Base-by-base conservation (phyloP, 2,329 filamentous ascomycete genomes). In the Penicillium capsulatum region DNA sequence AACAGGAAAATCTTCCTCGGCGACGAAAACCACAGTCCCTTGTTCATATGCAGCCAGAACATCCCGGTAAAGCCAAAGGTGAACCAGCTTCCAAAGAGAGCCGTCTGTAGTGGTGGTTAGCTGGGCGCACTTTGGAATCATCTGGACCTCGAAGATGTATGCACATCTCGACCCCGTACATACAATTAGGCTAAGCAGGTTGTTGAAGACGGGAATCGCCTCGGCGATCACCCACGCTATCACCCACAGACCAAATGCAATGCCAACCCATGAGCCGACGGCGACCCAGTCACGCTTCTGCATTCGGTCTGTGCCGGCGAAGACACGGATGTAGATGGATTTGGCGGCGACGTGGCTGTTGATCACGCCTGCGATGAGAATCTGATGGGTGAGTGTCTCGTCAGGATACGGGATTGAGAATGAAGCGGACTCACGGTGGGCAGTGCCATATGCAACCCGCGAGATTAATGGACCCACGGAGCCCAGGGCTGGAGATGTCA, bases 351-450 rank as follows among this genome's bases (percentile, higher is more conserved):
- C 79, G 43, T 81, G 76, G 3, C 75, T 79, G 53, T 83, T 80
- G 44, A 86, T 80, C 4, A 84, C 80, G 32, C 81, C 83, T 0
- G 81, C 78, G 34, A 86, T 75, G 24, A 85, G 67, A 42, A 85
- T 84, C 59, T 61, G 10, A 16, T 10, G 13, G n/a, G n/a, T n/a
- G 2, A 4, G 7, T 10, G 7, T 3, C 20, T 19, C 6, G n/a
- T 8, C 40, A 4, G 4, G 33, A 4, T 2, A 14, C 17, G 6
- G 7, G n/a, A n/a, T n/a, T n/a, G n/a, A n/a, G n/a, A n/a, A 34
- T 9, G 11, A 16, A 7, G 14, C 7, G n/a, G n/a, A 48, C 19
- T 36, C n/a, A 65, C 60, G 3, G 83, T 84, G 7, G 81, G 81
- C 3, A 81, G 71, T 1, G 82, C 79, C 81, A 63, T 79, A 86